Base-by-base conservation (phyloP, 495 filamentous ascomycete genomes). In the Xanthoparmelia taractica region DNA sequence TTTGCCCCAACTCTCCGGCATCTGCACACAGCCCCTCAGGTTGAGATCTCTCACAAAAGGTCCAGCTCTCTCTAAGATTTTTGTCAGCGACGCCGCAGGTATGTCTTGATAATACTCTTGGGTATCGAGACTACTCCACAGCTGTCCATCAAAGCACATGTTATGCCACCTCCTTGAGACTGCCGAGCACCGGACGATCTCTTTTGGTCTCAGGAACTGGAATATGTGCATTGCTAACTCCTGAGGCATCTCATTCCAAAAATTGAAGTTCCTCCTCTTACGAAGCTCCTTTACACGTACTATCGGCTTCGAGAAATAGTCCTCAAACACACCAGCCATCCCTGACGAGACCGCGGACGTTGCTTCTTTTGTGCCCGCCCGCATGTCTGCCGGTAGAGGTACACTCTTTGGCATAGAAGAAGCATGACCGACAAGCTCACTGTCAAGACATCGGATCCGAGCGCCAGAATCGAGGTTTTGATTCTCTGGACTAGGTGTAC, bases 41-140 rank as follows among this genome's bases (percentile, higher is more conserved):
- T 98, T 98, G 59, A 98, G 82, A 66, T 97, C 89, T 58, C 87
- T 87, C 29, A 97, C 82, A 67, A 97, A 98, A 0, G 92, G 88
- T 4, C 93, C 94, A 7, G 91, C 91, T 4, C 84, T 78, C 0
- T 84, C 85, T 70, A 97, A 90, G 61, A 98, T 89, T 72, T 89
- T 92, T 50, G 90, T 84, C 17, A 98, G 76, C 11, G 88, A 86
- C 62, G 87, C 86, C 12, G 89, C 88, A 0, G 94, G 85, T 61
- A 98, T 97, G 47, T 89, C 84, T 56, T 80, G 81, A 71, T 98
- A 98, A 73, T 91, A 97, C 37, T 87, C 85, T 0, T 92, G 84
- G 0, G 91, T 87, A 70, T 97, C 91, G 48, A 97, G 80, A 55
- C 80, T 82, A 0, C 82, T 83, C 94, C 94, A 98, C 23, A 98